Evolutionary conservation across 164 flowering plant species (phyloP).

Genomic region (Stephania cephalantha): DNA sequence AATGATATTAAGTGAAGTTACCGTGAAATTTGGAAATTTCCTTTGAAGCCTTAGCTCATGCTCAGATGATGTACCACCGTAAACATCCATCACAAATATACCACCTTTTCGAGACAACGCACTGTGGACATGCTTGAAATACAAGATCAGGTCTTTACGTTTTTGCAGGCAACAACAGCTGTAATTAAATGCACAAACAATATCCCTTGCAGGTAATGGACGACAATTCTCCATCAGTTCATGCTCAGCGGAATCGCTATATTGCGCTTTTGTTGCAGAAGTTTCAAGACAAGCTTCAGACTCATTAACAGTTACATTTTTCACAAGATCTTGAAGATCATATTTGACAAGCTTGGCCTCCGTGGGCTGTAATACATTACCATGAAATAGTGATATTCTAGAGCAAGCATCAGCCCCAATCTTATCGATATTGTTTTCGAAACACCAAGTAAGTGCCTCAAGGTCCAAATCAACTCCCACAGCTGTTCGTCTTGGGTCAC

Average conservation of each 20-base stretch:
- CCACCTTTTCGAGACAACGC: conserved; percentile 72
- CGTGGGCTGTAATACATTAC: conserved; percentile 79
- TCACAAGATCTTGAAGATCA: conserved; percentile 28
- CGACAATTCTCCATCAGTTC: conserved; percentile 22
- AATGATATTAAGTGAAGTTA: conserved; percentile 22
- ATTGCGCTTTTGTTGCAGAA: conserved; percentile 5
- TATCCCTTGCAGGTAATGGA: conserved; percentile 62
- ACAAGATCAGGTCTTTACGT: conserved; percentile 60
- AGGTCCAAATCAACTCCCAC: conserved; percentile 84
- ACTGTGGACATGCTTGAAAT: conserved; percentile 69
- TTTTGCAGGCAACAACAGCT: conserved; percentile 91
- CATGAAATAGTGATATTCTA: conserved; percentile 78
- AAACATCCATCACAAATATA: conserved; percentile 92
- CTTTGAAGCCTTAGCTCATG: conserved; percentile 61
- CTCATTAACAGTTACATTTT: conserved; percentile 29
- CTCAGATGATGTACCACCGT: conserved; percentile 93
- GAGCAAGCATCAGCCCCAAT: conserved; percentile 64
- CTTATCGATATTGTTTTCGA: conserved; percentile 67
- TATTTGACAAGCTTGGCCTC: conserved; percentile 47
- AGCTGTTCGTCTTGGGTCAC: conserved; percentile 79
- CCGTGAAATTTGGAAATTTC: conserved; percentile 78
- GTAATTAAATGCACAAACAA: conserved; percentile 92
- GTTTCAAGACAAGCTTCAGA: conserved; percentile 16
- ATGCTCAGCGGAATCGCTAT: conserved; percentile 12
- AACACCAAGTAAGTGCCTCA: conserved; percentile 85